Percentiles rank a stretch among this genome's conserved stretches.
Conservation (phyloP, 2,329 filamentous ascomycete species). For the Cytospora schulzeri region DNA sequence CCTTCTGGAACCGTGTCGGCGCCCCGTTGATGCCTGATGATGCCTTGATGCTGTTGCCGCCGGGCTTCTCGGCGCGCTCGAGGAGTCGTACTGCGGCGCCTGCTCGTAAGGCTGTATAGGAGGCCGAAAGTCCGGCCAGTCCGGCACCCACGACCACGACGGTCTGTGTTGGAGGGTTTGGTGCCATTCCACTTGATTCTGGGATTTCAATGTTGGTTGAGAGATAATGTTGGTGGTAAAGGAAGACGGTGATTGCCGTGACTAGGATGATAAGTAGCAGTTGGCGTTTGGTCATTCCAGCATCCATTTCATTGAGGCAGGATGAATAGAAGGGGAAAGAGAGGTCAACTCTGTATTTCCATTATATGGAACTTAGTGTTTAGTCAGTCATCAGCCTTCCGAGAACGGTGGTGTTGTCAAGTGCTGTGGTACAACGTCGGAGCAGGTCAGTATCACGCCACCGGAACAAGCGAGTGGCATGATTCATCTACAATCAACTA, state of each 20-base stretch:
- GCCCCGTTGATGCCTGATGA: slow-evolving; percentile 68
- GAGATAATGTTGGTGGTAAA: slow-evolving; percentile 12
- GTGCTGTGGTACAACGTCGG: background rate
- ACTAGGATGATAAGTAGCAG: slow-evolving; percentile 20
- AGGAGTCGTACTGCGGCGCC: slow-evolving; percentile 58
- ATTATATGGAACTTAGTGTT: background rate
- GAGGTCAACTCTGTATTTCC: background rate
- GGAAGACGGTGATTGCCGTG: slow-evolving; percentile 18
- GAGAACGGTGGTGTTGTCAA: background rate
- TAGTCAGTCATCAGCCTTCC: background rate
- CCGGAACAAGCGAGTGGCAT: slow-evolving; percentile 14
- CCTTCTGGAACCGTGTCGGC: slow-evolving; percentile 57
- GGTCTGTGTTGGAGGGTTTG: slow-evolving; percentile 28
- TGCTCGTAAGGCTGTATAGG: slow-evolving; percentile 55
- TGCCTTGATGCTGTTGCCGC: slow-evolving; percentile 68
- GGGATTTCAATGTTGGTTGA: background rate
- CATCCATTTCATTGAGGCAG: background rate
- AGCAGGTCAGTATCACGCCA: slow-evolving; percentile 23
- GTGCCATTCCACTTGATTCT: slow-evolving; percentile 22
- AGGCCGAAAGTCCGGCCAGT: slow-evolving; percentile 63
- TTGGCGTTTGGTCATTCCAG: slow-evolving; percentile 32
- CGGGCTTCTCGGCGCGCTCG: slow-evolving; percentile 61
- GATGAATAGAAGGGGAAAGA: background rate
- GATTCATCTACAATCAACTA: background rate
- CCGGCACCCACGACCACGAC: slow-evolving; percentile 68